phyloP scores from a whole-genome alignment of 2,329 filamentous ascomycete species.

The Gaeumannomyces tritici region DNA sequence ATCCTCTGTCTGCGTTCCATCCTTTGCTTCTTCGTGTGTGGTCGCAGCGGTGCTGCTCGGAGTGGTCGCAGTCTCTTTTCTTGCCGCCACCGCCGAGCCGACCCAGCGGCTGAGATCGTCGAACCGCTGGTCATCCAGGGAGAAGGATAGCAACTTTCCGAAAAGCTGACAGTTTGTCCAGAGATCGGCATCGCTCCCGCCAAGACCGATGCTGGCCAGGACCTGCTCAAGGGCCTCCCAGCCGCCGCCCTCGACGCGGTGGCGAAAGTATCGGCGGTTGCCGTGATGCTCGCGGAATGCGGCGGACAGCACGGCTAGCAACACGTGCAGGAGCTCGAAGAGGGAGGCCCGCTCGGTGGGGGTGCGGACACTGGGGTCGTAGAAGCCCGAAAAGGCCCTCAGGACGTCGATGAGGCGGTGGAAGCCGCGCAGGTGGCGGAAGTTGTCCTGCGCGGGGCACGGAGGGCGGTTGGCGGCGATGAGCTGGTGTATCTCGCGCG shows the following conservation, averaged over 20 bases:
- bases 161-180: constrained; percentile 67
- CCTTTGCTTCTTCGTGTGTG: not conserved
- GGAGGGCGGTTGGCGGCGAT: constrained; percentile 37
- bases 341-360: constrained; percentile 54
- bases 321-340: constrained; percentile 60
- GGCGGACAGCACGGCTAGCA: constrained; percentile 66
- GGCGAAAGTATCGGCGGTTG: constrained; percentile 80
- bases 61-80: not conserved
- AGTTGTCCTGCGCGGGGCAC: constrained; percentile 61
- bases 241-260: constrained; percentile 64
- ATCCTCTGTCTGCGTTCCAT: not conserved
- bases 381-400: constrained; percentile 63
- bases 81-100: constrained; percentile 11
- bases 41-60: not conserved
- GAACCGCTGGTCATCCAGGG: constrained; percentile 67
- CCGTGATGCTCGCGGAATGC: constrained; percentile 71
- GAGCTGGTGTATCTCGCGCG: constrained; percentile 58
- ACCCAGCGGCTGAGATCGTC: constrained; percentile 56
- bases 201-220: constrained; percentile 56
- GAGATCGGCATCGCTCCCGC: constrained; percentile 56
- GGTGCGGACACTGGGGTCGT: constrained; percentile 55
- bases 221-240: constrained; percentile 69
- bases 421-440: constrained; percentile 73
- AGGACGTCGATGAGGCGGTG: constrained; percentile 61
- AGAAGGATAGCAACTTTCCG: constrained; percentile 72